A percentile compares a stretch with the other conserved stretches of the same genome.
phyloP scores from a whole-genome alignment of 495 filamentous ascomycete genomes.

The Tuber calosporum region DNA sequence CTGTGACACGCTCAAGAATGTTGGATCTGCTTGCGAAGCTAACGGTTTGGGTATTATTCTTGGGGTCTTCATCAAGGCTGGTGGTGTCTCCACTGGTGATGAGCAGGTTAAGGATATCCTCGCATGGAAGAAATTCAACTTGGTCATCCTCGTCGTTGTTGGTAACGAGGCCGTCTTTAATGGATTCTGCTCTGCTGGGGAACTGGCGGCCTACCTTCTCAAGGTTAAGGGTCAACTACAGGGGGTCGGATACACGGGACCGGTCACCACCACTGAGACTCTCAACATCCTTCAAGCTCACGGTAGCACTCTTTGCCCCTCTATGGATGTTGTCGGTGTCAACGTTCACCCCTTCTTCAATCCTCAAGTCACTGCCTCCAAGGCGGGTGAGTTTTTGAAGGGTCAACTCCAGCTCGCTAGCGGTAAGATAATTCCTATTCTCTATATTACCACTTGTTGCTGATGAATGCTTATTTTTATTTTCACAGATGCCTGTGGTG shows the following conservation, averaged over 20 bases:
- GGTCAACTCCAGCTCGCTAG: constrained; percentile 60
- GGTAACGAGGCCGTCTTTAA: constrained; percentile 86
- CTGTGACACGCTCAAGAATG: constrained; percentile 69
- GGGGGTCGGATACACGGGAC: constrained; percentile 62
- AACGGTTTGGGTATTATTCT: constrained; percentile 69
- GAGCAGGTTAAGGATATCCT: constrained; percentile 66
- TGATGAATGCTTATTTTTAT: constrained; percentile 6
- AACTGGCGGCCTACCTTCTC: constrained; percentile 64
- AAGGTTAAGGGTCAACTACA: constrained; percentile 47
- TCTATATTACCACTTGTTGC: not conserved
- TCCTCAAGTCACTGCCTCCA: constrained; percentile 50
- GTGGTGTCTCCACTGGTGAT: constrained; percentile 52
- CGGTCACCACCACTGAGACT: constrained; percentile 79
- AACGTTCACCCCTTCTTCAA: constrained; percentile 97
- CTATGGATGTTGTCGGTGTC: constrained; percentile 67
- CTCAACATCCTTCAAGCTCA: constrained; percentile 60
- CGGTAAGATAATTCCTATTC: constrained; percentile 15
- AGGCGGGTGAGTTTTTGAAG: constrained; percentile 67
- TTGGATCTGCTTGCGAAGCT: constrained; percentile 57
- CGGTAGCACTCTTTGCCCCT: constrained; percentile 56
- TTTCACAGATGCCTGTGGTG: constrained; percentile 50
- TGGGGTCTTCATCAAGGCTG: constrained; percentile 70
- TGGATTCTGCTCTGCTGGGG: constrained; percentile 52
- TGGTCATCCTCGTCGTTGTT: constrained; percentile 71
- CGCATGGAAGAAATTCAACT: constrained; percentile 64